phyloP scores from a whole-genome alignment of 768 basidiomycete species.

The Russula dissimulans region DNA sequence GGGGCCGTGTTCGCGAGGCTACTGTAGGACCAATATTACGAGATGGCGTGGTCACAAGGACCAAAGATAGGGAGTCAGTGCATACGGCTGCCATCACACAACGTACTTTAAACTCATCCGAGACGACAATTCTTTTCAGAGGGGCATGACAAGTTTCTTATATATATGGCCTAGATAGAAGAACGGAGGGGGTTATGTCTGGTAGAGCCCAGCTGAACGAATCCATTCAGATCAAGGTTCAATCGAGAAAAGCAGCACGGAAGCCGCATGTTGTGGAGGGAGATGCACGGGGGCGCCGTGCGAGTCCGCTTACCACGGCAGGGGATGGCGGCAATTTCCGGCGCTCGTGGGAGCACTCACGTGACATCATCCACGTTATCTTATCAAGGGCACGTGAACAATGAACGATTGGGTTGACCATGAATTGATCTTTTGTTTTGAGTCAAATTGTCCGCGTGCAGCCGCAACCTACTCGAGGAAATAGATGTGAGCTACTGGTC shows the following conservation, averaged over 20 bases:
- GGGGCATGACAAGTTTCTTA: background rate
- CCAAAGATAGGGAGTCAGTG: background rate
- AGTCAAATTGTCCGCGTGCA: no score
- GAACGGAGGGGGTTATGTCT: no score
- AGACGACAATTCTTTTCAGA: background rate
- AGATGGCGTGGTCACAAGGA: background rate
- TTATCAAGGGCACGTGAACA: no score
- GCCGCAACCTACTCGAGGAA: no score
- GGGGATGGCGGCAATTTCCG: background rate
- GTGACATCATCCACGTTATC: no score
- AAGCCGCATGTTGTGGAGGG: background rate
- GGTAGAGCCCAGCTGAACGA: background rate
- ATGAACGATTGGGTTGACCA: no score
- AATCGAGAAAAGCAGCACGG: background rate
- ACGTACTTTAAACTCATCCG: background rate
- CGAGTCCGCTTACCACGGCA: background rate
- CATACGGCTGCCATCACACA: background rate
- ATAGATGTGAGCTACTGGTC: no score
- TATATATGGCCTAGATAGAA: background rate
- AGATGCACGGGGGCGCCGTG: background rate
- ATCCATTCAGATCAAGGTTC: background rate
- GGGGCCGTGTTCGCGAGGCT: constrained; percentile 8
- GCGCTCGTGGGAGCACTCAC: no score
- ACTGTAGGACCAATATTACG: background rate
- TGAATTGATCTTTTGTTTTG: no score